These are phyloP conservation scores for Seminavis robusta DNA, from an alignment of 108 stramenopile genomes.

Conservation along the genomic window DNA sequence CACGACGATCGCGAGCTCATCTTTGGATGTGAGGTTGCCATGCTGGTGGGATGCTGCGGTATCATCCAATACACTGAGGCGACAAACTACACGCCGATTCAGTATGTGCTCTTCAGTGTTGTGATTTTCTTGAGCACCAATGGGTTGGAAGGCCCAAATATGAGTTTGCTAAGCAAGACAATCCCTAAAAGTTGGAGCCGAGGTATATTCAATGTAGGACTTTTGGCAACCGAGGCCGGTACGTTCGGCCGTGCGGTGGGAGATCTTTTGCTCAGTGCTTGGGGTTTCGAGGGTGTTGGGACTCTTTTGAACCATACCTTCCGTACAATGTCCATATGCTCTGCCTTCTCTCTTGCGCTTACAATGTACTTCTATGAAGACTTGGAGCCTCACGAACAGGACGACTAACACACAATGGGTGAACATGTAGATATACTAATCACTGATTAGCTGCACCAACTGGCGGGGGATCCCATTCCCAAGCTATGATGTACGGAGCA, in stretches of 20 bases:
- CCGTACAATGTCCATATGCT: constrained; percentile 21
- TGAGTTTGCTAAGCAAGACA: constrained; percentile 83
- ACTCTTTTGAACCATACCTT: constrained; percentile 38
- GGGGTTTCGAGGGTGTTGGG: constrained; percentile 34
- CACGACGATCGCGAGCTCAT: constrained; percentile 66
- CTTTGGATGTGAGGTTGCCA: constrained; percentile 25
- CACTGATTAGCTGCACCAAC: no score
- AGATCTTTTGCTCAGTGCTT: constrained; percentile 44
- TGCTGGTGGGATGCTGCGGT: constrained; percentile 41
- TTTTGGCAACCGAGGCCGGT: constrained; percentile 90
- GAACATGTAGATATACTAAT: no score
- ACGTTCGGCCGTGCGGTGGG: constrained; percentile 78
- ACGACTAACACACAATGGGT: no score
- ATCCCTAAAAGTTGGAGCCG: constrained; percentile 71
- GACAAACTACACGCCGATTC: constrained; percentile 28
- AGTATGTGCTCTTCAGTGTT: constrained; percentile 49
- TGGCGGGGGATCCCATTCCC: no score
- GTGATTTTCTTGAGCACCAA: constrained; percentile 58
- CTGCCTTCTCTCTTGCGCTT: no score
- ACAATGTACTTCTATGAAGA: no score
- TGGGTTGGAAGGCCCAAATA: constrained; percentile 65
- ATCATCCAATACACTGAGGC: constrained; percentile 29
- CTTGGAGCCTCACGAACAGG: no score
- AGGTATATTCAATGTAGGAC: constrained; percentile 87
- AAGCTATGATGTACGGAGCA: no score